Evolutionary conservation across 2,329 filamentous ascomycete genomes (phyloP).

Genomic region (Aspergillus sp.): DNA sequence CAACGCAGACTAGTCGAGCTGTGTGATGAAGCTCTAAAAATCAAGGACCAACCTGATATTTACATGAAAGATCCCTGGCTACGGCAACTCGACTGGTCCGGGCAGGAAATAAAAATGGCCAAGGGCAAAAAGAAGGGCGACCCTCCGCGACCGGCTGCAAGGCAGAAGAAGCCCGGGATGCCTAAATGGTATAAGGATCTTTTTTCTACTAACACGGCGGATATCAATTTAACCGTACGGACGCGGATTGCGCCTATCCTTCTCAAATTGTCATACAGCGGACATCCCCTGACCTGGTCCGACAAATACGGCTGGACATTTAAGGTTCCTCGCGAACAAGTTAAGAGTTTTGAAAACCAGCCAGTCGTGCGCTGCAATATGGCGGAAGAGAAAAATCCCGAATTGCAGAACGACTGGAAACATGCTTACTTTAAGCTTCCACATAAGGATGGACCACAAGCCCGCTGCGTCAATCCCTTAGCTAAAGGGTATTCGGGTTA

Average conservation of each 20-base stretch:
- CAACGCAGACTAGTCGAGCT: conserved; percentile 71
- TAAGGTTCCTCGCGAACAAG: conserved; percentile 64
- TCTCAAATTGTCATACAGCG: conserved; percentile 83
- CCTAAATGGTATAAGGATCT: conserved; percentile 95
- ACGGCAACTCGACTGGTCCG: conserved; percentile 90
- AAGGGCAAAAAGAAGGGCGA: conserved; percentile 89
- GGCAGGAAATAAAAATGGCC: conserved; percentile 85
- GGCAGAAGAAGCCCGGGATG: conserved; percentile 93
- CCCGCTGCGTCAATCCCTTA: conserved; percentile 81
- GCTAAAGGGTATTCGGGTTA: conserved; percentile 88
- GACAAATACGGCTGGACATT: conserved; percentile 94
- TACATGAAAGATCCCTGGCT: conserved; percentile 87
- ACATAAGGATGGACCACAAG: conserved; percentile 87
- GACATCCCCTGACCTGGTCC: conserved; percentile 87
- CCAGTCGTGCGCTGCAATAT: conserved; percentile 76
- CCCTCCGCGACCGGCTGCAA: conserved; percentile 70
- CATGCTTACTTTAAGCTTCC: conserved; percentile 87
- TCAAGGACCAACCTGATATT: conserved; percentile 66
- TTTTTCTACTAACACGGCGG: conserved; percentile 64
- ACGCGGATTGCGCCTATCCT: conserved; percentile 85
- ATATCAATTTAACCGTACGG: conserved; percentile 77
- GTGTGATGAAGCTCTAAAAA: conserved; percentile 71
- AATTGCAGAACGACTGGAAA: conserved; percentile 63
- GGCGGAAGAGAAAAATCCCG: conserved; percentile 67
- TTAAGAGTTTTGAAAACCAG: conserved; percentile 65